Base-by-base conservation (phyloP, 768 basidiomycete genomes). In the Coprinellus aureogranulatus region DNA sequence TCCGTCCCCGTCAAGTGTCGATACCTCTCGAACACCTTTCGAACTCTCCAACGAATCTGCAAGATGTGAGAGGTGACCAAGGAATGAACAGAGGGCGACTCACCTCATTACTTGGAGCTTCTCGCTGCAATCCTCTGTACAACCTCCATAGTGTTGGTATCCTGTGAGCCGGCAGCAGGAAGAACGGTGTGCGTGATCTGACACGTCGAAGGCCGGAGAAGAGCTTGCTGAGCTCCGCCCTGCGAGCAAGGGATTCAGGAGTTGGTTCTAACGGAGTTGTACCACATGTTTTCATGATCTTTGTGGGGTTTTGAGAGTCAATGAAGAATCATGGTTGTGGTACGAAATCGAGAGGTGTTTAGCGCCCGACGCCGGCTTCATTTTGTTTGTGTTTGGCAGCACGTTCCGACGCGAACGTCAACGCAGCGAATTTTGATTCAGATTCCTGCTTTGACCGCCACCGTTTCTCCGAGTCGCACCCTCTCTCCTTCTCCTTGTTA, bases 141-240 rank as follows among this genome's bases (percentile, higher is more conserved):
- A 94, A 72, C 0, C 77, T 70, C 88, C 90, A 91, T 63, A 89
- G 68, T 0, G 90, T 92, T 2, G 93, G 92, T 26, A 86, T 70
- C 22, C 87, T 81, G 68, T 95, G 93, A 0, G 86, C 86, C 0
- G 78, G 75, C 26, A 92, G 84, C 49, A 81, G 67, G 65, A 79
- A 92, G 64, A 92, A 90, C 2, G 88, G 85, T 2, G 82, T 77
- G 22, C 78, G 76, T 9, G 88, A 83, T 11, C 84, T 77, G 4
- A 84, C 73, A 28, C 86, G 83, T 30, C 81, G 78, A 0, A 90
- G 69, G 42, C 82, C 75, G 3, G 85, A 80, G 16, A 91, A 67
- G 12, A 83, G 73, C 48, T 67, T 59, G 0, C 82, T 82, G 49
- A 73, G 16, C n/a, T 52, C 51, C 9, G 26, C 25, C 9, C 57